Conservation (phyloP, 768 basidiomycete genomes). For the Aureoboletus auriporus region DNA sequence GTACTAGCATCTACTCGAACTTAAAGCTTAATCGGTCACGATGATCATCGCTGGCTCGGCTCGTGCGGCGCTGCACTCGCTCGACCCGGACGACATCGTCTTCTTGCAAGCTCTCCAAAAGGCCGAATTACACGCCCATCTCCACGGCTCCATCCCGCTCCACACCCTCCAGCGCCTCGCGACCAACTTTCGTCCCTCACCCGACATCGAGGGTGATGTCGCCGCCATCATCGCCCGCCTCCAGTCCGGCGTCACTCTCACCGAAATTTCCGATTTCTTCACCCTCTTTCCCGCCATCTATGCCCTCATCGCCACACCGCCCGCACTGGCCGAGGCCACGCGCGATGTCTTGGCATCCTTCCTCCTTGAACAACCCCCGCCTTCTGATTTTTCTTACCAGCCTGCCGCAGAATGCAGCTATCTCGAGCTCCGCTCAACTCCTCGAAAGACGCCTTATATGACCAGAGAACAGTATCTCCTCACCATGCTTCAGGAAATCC, state of each 20-base stretch:
- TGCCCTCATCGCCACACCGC: slow-evolving; percentile 62
- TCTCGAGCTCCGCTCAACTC: slow-evolving; percentile 83
- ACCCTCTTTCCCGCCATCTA: slow-evolving; percentile 75
- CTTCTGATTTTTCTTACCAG: slow-evolving; percentile 26
- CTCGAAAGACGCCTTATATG: slow-evolving; percentile 57
- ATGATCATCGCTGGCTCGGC: slow-evolving; percentile 28
- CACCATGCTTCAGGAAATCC: slow-evolving; percentile 62
- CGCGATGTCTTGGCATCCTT: slow-evolving; percentile 65
- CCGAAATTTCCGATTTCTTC: slow-evolving; percentile 72
- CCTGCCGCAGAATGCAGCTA: slow-evolving; percentile 57
- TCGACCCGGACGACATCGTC: slow-evolving; percentile 45
- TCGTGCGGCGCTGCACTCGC: slow-evolving; percentile 48
- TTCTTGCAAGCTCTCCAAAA: slow-evolving; percentile 70
- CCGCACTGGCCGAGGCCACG: slow-evolving; percentile 51
- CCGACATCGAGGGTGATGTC: slow-evolving; percentile 33
- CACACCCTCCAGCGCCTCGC: slow-evolving; percentile 60
- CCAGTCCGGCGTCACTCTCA: slow-evolving; percentile 38
- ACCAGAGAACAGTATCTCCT: slow-evolving; percentile 56
- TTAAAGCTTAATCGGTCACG: too few species aligned
- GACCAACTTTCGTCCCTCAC: slow-evolving; percentile 28
- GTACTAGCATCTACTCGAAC: too few species aligned
- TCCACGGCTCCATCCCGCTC: slow-evolving; percentile 82
- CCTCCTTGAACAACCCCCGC: slow-evolving; percentile 32
- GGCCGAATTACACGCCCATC: slow-evolving; percentile 83
- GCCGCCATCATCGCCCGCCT: slow-evolving; percentile 41